These are phyloP conservation scores for Backusella circina DNA, from an alignment of 192 early-diverging fungal genomes.

Conservation along the genomic window DNA sequence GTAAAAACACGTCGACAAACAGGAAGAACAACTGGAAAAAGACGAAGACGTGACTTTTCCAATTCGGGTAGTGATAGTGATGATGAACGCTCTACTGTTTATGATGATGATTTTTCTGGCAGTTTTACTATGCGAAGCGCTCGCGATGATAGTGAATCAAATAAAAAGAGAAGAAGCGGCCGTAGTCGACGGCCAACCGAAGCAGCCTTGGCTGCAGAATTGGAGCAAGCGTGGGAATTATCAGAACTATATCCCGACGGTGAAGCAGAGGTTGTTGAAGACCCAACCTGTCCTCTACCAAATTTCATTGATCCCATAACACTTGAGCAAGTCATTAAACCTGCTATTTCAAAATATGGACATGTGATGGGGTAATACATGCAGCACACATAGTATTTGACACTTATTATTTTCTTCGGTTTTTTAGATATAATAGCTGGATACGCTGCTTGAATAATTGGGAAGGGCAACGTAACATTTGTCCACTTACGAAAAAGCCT, in stretches of 20 bases:
- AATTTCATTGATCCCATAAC: conserved; percentile 92
- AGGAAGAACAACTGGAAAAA: background rate
- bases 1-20: background rate
- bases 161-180: conserved; percentile 32
- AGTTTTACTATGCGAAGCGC: conserved; percentile 39
- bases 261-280: conserved; percentile 42
- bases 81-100: conserved; percentile 48
- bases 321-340: conserved; percentile 78
- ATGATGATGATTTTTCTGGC: conserved; percentile 63
- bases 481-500: conserved; percentile 89
- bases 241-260: conserved; percentile 28
- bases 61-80: conserved; percentile 33
- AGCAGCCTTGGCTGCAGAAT: background rate
- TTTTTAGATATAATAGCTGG: conserved; percentile 59
- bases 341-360: conserved; percentile 91
- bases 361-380: conserved; percentile 73
- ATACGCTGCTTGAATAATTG: conserved; percentile 76
- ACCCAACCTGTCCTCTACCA: conserved; percentile 64
- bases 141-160: conserved; percentile 47
- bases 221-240: background rate
- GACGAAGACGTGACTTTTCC: background rate
- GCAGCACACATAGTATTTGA: background rate
- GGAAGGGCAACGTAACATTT: conserved; percentile 74
- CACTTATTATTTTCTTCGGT: background rate
- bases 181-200: background rate